These are phyloP conservation scores for Penicillium riverlandense DNA, from an alignment of 495 filamentous ascomycete genomes.

Conservation along the genomic window DNA sequence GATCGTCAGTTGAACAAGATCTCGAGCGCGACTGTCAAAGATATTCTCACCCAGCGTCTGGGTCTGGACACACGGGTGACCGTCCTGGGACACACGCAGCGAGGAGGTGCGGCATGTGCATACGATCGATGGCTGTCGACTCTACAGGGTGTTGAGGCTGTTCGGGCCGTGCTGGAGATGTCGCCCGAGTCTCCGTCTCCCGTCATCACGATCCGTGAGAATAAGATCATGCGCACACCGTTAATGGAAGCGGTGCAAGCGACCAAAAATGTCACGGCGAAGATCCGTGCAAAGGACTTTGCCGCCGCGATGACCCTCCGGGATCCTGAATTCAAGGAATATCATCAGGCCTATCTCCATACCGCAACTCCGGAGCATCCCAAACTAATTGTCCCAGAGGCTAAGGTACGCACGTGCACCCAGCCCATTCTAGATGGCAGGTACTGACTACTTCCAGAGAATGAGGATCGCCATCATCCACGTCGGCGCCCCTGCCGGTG, in stretches of 20 bases:
- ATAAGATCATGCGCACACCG: constrained; percentile 88
- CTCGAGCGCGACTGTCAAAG: constrained; percentile 69
- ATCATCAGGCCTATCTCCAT: constrained; percentile 81
- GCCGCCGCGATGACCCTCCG: constrained; percentile 76
- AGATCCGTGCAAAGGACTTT: constrained; percentile 78
- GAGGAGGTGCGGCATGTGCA: constrained; percentile 84
- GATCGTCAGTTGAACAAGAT: constrained; percentile 84
- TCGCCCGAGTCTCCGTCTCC: constrained; percentile 84
- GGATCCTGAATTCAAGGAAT: constrained; percentile 91
- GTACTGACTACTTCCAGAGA: constrained; percentile 43
- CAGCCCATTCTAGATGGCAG: neutral
- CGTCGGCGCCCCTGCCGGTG: constrained; percentile 95
- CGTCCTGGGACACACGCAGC: constrained; percentile 91
- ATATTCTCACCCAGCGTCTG: constrained; percentile 73
- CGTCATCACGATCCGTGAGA: constrained; percentile 93
- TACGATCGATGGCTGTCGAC: constrained; percentile 94
- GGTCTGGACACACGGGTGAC: constrained; percentile 89
- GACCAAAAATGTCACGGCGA: constrained; percentile 74
- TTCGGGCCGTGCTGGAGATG: constrained; percentile 90
- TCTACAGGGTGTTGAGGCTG: constrained; percentile 91
- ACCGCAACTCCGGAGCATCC: constrained; percentile 70
- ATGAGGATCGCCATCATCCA: constrained; percentile 95
- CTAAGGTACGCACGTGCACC: constrained; percentile 51
- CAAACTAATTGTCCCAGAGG: constrained; percentile 53
- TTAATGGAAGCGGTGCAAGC: constrained; percentile 80